A percentile compares a stretch with the other conserved stretches of the same genome.
These are phyloP conservation scores for Cubamyces lactineus DNA, from an alignment of 768 basidiomycete species.

Conservation along the genomic window DNA sequence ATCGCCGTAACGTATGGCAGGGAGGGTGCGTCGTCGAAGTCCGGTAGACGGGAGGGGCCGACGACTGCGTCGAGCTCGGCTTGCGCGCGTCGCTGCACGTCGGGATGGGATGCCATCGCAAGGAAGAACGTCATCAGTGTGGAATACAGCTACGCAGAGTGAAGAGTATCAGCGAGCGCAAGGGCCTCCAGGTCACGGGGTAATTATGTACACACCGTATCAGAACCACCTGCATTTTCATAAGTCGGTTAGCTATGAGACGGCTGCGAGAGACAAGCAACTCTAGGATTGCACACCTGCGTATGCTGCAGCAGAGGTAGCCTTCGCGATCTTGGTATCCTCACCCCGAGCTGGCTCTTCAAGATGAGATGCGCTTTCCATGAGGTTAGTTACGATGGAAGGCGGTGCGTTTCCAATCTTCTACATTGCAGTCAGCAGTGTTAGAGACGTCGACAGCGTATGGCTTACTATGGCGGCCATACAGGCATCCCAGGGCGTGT, in stretches of 20 bases:
- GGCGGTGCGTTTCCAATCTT: neutral
- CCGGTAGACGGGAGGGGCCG: conserved; percentile 23
- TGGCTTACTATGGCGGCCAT: conserved; percentile 11
- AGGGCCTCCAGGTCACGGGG: neutral
- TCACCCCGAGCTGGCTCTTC: neutral
- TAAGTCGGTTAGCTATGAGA: no score
- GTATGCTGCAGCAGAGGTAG: conserved; percentile 4
- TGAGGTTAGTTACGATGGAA: conserved; percentile 9
- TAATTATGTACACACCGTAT: conserved; percentile 2
- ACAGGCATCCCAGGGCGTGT: conserved; percentile 18
- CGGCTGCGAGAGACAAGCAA: no score
- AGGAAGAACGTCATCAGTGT: conserved; percentile 17
- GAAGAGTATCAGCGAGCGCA: neutral
- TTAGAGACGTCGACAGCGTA: neutral
- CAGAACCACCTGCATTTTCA: neutral
- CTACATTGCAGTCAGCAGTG: neutral
- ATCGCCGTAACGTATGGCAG: conserved; percentile 25
- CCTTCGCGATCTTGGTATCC: neutral
- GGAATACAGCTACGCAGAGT: neutral
- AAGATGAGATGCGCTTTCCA: conserved; percentile 1
- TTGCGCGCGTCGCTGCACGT: conserved; percentile 22
- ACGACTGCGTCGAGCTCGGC: conserved; percentile 24
- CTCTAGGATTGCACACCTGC: neutral
- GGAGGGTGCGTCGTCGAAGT: conserved; percentile 12
- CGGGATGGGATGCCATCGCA: conserved; percentile 22